Percentiles rank a stretch among this genome's conserved stretches.
Conservation (phyloP, 805 yeast species). For the Yarrowia bubula region DNA sequence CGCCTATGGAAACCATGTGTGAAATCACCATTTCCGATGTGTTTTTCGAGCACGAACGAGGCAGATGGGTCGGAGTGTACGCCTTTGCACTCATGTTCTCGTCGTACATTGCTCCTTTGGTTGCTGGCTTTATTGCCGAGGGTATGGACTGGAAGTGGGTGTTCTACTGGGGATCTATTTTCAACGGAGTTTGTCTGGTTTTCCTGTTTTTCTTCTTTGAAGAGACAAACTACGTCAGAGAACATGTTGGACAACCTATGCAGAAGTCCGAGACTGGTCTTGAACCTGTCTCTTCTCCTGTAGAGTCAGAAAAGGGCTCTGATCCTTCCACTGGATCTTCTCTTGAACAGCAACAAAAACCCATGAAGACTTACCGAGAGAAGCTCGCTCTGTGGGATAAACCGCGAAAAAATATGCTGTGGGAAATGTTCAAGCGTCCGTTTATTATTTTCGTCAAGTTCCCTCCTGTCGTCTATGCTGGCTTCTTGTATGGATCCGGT, state of each 20-base stretch:
- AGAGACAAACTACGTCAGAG: slow-evolving; percentile 28
- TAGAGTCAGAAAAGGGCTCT: not conserved
- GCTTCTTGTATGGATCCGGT: slow-evolving; percentile 22
- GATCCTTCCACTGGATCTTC: not conserved
- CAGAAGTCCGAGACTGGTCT: not conserved
- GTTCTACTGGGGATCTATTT: slow-evolving; percentile 26
- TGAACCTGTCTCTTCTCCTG: not conserved
- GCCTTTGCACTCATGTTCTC: slow-evolving; percentile 54
- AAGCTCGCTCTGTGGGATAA: slow-evolving; percentile 22
- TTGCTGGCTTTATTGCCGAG: slow-evolving; percentile 19
- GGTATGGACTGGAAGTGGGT: slow-evolving; percentile 29
- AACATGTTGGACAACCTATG: slow-evolving; percentile 3
- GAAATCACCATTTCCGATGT: slow-evolving; percentile 64
- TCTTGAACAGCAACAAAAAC: slow-evolving; percentile 3
- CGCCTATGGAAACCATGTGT: slow-evolving; percentile 73
- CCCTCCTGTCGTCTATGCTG: slow-evolving; percentile 25
- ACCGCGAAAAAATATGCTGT: slow-evolving; percentile 20
- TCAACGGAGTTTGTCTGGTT: slow-evolving; percentile 27
- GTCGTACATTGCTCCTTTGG: slow-evolving; percentile 21
- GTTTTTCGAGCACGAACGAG: slow-evolving; percentile 74
- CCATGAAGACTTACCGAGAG: slow-evolving; percentile 23
- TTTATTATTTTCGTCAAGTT: slow-evolving; percentile 21
- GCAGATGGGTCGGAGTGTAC: slow-evolving; percentile 68
- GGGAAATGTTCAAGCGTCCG: slow-evolving; percentile 25
- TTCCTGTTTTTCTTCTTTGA: slow-evolving; percentile 26